Evolutionary conservation across 176 grass and related monocot species (phyloP).

Genomic region (Saccharum officinarum): DNA sequence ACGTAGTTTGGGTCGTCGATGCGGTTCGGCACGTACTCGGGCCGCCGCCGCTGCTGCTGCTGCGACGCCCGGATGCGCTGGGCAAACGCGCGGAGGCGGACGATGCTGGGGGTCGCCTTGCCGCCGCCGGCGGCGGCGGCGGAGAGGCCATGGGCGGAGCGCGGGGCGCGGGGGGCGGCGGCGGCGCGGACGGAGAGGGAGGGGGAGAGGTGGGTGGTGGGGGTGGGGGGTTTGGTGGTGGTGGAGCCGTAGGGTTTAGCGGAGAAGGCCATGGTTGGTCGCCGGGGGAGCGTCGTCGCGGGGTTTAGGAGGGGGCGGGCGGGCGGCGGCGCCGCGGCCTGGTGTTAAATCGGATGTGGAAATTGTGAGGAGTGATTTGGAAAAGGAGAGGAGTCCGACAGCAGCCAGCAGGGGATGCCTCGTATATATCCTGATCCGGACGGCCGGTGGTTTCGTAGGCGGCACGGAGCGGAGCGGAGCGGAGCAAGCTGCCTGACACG

Average conservation of each 20-base stretch:
- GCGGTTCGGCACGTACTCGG: slow-evolving; percentile 45
- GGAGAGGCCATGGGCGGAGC: slow-evolving; percentile 1
- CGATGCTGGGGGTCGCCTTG: neutral
- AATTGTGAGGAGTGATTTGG: neutral
- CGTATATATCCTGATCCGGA: neutral
- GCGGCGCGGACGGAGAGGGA: neutral
- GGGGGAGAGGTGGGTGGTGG: neutral
- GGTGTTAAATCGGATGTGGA: neutral
- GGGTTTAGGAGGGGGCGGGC: neutral
- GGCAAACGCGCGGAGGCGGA: neutral
- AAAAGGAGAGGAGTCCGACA: neutral
- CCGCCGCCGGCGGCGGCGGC: neutral
- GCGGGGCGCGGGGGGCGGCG: neutral
- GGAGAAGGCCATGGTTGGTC: slow-evolving; percentile 39
- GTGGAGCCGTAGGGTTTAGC: slow-evolving; percentile 27
- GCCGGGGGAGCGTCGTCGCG: neutral
- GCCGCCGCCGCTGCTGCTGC: neutral
- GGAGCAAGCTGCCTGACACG: neutral
- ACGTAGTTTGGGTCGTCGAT: slow-evolving; percentile 84
- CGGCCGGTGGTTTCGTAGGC: neutral
- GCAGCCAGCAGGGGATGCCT: neutral
- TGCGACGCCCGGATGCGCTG: neutral
- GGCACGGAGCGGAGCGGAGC: neutral
- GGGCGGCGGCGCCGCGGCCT: neutral
- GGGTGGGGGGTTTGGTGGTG: neutral